These are phyloP conservation scores for Sclerotinia trifoliorum DNA, from an alignment of 2,329 filamentous ascomycete species.

Conservation along the genomic window DNA sequence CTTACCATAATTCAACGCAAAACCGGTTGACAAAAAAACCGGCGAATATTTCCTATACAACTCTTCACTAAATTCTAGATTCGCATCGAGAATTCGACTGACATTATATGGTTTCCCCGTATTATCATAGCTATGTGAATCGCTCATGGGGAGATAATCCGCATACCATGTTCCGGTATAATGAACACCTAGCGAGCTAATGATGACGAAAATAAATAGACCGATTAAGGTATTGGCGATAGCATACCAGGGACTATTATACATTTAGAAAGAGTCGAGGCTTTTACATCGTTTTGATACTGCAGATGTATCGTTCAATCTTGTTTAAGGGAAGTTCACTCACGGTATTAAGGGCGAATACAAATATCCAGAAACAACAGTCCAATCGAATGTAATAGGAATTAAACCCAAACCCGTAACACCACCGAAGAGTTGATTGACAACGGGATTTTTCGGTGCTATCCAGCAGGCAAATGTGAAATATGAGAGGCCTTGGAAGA, in stretches of 20 bases:
- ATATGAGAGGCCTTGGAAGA: conserved; percentile 51
- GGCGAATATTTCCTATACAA: conserved; percentile 50
- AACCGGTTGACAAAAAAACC: conserved; percentile 56
- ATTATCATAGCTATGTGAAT: conserved; percentile 56
- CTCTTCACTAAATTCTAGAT: conserved; percentile 57
- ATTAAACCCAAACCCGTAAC: conserved; percentile 63
- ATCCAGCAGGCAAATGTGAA: conserved; percentile 74
- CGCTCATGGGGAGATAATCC: conserved; percentile 52
- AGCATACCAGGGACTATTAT: conserved; percentile 57
- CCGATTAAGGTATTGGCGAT: conserved; percentile 72
- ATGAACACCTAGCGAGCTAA: conserved; percentile 58
- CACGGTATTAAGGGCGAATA: background rate
- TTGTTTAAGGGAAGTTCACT: background rate
- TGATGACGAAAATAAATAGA: conserved; percentile 62
- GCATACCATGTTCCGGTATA: conserved; percentile 63
- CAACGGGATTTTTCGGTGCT: conserved; percentile 61
- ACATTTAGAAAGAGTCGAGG: background rate
- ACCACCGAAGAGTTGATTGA: conserved; percentile 74
- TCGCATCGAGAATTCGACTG: conserved; percentile 54
- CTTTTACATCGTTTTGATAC: background rate
- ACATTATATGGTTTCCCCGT: conserved; percentile 56
- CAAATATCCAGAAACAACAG: conserved; percentile 52
- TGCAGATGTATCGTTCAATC: background rate
- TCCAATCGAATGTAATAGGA: conserved; percentile 76
- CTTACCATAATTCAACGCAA: conserved; percentile 50